Base-by-base conservation (phyloP, 2,329 filamentous ascomycete species). In the Aureobasidium sp. region DNA sequence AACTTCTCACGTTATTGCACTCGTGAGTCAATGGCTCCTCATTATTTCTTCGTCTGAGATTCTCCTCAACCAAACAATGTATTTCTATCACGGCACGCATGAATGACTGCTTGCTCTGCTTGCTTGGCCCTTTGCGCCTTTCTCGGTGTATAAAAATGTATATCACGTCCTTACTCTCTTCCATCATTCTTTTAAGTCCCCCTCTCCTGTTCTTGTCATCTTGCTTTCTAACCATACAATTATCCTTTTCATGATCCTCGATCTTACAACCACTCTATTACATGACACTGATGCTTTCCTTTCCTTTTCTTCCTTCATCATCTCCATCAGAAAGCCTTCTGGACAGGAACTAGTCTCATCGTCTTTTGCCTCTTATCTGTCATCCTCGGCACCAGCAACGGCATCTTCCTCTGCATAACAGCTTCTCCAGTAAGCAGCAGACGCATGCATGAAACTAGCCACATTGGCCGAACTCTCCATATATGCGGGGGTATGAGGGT, bases 111-210 rank as follows among this genome's bases (percentile, higher is more conserved):
- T 39, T 27, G 29, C n/a, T 33, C 14, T 39, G 45, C 27, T 39
- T 47, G 24, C 44, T 47, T 47, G 42, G 19, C 19, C 11, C 17
- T 33, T 24, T 15, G 19, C 19, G 8, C n/a, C 15, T 11, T 33
- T 39, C 39, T 39, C 33, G 49, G 49, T 52, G 49, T 52, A 52
- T 35, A 50, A 52, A 52, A 52, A 52, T 52, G 49, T 52, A 52
- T 52, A 52, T 52, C 49, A 52, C 6, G 31, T 52, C 33, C 33
- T 52, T 52, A 27, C 49, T 52, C 49, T 50, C 35, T 12, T 5
- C 9, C 11, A 50, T 31, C 8, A 9, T 33, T 17, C 45, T 19
- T 12, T 29, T 17, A 2, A 1, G 27, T 17, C n/a, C 24, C 24
- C 24, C 24, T 22, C n/a, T 11, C 42, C 1, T 11, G 3, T 45